Evolutionary conservation across 1,284 basidiomycete species (phyloP).

Genomic region (Tetrapyrgos nigripes): DNA sequence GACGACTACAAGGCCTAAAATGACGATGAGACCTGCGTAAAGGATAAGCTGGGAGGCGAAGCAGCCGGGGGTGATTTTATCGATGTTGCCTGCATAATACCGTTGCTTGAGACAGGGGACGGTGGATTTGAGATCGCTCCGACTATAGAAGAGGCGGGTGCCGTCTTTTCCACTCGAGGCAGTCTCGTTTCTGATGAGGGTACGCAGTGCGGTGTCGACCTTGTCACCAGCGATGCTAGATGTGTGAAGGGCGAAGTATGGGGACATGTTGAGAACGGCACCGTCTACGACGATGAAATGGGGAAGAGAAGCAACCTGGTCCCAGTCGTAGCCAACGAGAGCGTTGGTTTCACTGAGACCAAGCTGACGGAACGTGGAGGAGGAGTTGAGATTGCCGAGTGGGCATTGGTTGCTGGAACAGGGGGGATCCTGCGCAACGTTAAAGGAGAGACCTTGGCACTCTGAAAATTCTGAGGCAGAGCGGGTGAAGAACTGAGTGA

Average conservation of each 20-base stretch:
- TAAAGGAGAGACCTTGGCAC: constrained; percentile 67
- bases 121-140: constrained; percentile 67
- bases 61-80: constrained; percentile 96
- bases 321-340: constrained; percentile 88
- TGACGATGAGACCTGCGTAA: constrained; percentile 91
- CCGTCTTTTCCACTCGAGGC: constrained; percentile 83
- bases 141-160: constrained; percentile 85
- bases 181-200: constrained; percentile 60
- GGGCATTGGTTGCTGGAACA: constrained; percentile 72
- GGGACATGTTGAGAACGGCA: constrained; percentile 90
- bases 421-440: constrained; percentile 77
- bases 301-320: constrained; percentile 70
- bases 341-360: constrained; percentile 68
- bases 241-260: constrained; percentile 84
- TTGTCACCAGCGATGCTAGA: constrained; percentile 73
- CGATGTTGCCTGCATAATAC: constrained; percentile 93
- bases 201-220: constrained; percentile 87
- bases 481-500: constrained; percentile 86
- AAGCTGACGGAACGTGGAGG: constrained; percentile 65
- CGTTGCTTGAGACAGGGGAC: constrained; percentile 84
- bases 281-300: constrained; percentile 93
- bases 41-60: constrained; percentile 92
- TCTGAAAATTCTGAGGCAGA: constrained; percentile 64
- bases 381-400: constrained; percentile 60
- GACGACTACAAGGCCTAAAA: constrained; percentile 88